phyloP scores from a whole-genome alignment of 2,329 filamentous ascomycete genomes.

The Fusarium devonianum region DNA sequence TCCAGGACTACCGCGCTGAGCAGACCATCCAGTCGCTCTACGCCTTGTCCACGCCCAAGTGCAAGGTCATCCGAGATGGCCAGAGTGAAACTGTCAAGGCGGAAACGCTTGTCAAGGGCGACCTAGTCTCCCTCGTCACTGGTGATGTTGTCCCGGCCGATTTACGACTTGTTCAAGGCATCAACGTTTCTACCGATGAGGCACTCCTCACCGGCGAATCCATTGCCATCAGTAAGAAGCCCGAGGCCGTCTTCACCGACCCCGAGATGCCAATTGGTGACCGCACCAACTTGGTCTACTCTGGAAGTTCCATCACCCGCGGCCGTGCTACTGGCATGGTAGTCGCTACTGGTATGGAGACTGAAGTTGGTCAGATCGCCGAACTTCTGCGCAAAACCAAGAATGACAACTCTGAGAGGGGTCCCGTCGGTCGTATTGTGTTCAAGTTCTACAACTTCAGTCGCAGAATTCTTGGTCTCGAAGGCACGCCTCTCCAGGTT shows the following conservation, averaged over 20 bases:
- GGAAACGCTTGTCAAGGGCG: conserved; percentile 68
- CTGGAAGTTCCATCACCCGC: conserved; percentile 74
- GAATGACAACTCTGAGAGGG: conserved; percentile 50
- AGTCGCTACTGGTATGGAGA: conserved; percentile 74
- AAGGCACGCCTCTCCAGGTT: conserved; percentile 84
- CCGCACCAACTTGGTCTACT: conserved; percentile 74
- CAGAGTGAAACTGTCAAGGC: conserved; percentile 60
- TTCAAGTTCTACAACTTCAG: conserved; percentile 53
- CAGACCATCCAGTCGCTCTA: conserved; percentile 68
- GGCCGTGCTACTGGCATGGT: conserved; percentile 75
- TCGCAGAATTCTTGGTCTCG: conserved; percentile 67
- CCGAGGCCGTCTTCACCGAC: conserved; percentile 62
- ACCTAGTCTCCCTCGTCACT: conserved; percentile 67
- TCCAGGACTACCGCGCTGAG: conserved; percentile 68
- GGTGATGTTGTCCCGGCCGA: conserved; percentile 77
- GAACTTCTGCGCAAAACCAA: conserved; percentile 67
- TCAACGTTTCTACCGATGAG: conserved; percentile 81
- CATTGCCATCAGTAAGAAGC: conserved; percentile 70
- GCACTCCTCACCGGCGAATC: conserved; percentile 78
- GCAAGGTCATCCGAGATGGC: conserved; percentile 64
- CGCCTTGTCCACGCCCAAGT: conserved; percentile 64
- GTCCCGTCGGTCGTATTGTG: conserved; percentile 54
- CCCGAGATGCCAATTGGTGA: conserved; percentile 69
- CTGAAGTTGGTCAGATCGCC: conserved; percentile 80
- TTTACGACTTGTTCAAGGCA: conserved; percentile 67